Evolutionary conservation across 345 rosid species (phyloP).

Genomic region (Aquilaria sinensis): DNA sequence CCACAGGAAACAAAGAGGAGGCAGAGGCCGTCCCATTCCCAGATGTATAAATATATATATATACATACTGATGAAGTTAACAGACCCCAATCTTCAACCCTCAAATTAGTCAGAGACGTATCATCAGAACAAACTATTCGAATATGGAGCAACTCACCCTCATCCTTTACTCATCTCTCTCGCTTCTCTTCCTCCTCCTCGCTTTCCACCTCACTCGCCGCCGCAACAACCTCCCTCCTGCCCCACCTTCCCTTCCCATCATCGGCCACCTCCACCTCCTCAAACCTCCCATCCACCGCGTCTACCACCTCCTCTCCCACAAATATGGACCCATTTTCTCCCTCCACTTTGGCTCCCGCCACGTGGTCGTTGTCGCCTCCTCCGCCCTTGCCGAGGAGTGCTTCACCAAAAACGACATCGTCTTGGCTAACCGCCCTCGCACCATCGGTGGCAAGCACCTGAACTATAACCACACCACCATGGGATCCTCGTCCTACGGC

Average conservation of each 20-base stretch:
- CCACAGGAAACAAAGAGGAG: too few species aligned
- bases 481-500: slow-evolving; percentile 18
- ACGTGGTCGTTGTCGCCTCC: too few species aligned
- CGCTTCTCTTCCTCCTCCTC: not conserved
- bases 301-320: too few species aligned
- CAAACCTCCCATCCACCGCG: too few species aligned
- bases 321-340: too few species aligned
- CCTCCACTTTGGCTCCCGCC: too few species aligned
- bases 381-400: too few species aligned
- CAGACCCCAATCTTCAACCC: not conserved
- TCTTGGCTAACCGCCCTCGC: not conserved
- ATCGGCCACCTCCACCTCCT: slow-evolving; percentile 1
- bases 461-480: not conserved
- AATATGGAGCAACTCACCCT: not conserved
- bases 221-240: not conserved
- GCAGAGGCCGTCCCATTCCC: too few species aligned
- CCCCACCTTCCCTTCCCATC: not conserved
- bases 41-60: too few species aligned
- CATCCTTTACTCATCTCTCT: not conserved
- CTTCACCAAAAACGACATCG: not conserved
- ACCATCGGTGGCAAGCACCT: not conserved
- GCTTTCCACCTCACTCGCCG: not conserved
- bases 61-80: not conserved
- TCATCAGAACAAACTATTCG: not conserved
- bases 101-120: not conserved